These are phyloP conservation scores for Fraxinus greggii DNA, from an alignment of 305 asterid genomes.

Conservation along the genomic window DNA sequence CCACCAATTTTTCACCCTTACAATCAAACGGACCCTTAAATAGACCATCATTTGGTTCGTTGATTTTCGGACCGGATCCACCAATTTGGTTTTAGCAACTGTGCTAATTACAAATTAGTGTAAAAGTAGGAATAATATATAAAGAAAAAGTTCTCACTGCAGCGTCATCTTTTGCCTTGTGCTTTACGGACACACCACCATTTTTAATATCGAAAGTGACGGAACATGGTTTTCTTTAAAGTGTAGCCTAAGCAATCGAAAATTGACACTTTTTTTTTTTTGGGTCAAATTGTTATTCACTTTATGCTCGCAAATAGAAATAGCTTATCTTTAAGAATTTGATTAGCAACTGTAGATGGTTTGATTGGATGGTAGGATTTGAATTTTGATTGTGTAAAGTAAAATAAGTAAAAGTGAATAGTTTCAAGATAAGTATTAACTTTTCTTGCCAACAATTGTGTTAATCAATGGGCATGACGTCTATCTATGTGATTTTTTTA, in stretches of 20 bases:
- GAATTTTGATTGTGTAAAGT: not conserved
- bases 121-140: conserved; percentile 12
- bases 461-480: conserved; percentile 24
- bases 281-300: not conserved
- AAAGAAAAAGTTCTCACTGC: not conserved
- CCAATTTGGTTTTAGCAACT: no score
- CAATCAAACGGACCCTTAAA: no score
- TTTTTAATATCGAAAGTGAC: not conserved
- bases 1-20: no score
- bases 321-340: conserved; percentile 24
- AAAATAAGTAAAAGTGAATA: not conserved
- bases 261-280: not conserved
- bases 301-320: conserved; percentile 1
- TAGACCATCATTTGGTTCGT: no score
- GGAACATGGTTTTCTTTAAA: not conserved
- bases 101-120: not conserved
- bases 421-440: conserved; percentile 31
- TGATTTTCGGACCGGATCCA: no score
- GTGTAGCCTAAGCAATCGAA: not conserved
- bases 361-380: conserved; percentile 23
- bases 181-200: not conserved
- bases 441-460: conserved; percentile 16
- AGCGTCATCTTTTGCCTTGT: conserved; percentile 6
- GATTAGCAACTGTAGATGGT: conserved; percentile 25
- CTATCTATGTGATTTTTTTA: not conserved